Evolutionary conservation across 2,329 filamentous ascomycete genomes (phyloP).

Genomic region (Venturia carpophila): DNA sequence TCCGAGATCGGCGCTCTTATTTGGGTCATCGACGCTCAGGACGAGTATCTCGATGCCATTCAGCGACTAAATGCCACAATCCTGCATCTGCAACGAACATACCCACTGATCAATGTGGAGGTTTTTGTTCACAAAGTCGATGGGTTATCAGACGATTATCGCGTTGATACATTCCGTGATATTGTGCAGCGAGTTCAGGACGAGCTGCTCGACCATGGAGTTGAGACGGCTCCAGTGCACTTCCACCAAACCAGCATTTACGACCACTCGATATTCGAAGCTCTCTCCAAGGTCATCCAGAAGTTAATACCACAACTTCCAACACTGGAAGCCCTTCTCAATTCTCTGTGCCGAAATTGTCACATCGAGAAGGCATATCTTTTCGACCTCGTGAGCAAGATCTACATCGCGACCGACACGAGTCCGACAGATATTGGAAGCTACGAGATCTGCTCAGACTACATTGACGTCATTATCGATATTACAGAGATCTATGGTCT

Average conservation of each 20-base stretch:
- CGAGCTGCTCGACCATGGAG: slow-evolving; percentile 84
- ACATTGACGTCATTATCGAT: slow-evolving; percentile 97
- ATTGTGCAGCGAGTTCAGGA: slow-evolving; percentile 95
- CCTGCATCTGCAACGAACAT: slow-evolving; percentile 76
- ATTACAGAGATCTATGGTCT: slow-evolving; percentile 93
- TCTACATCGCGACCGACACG: slow-evolving; percentile 95
- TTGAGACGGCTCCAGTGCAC: slow-evolving; percentile 86
- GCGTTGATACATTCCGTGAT: slow-evolving; percentile 90
- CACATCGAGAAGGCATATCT: slow-evolving; percentile 97
- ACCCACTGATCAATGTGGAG: slow-evolving; percentile 91
- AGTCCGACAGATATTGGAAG: slow-evolving; percentile 88
- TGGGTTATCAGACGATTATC: slow-evolving; percentile 93
- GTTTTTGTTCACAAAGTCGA: slow-evolving; percentile 99
- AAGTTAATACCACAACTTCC: slow-evolving; percentile 91
- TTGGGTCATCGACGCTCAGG: slow-evolving; percentile 97
- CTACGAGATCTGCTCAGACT: slow-evolving; percentile 98
- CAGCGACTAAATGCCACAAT: slow-evolving; percentile 81
- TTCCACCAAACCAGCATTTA: slow-evolving; percentile 98
- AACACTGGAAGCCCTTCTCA: slow-evolving; percentile 87
- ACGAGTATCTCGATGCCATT: slow-evolving; percentile 92
- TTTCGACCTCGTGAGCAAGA: slow-evolving; percentile 95
- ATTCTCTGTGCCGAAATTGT: slow-evolving; percentile 85
- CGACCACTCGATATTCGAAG: slow-evolving; percentile 97
- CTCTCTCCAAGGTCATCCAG: slow-evolving; percentile 96
- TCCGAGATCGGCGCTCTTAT: slow-evolving; percentile 89